A percentile compares a stretch with the other conserved stretches of the same genome.
phyloP scores from a whole-genome alignment of 768 basidiomycete species.

The Kwoniella sp. region DNA sequence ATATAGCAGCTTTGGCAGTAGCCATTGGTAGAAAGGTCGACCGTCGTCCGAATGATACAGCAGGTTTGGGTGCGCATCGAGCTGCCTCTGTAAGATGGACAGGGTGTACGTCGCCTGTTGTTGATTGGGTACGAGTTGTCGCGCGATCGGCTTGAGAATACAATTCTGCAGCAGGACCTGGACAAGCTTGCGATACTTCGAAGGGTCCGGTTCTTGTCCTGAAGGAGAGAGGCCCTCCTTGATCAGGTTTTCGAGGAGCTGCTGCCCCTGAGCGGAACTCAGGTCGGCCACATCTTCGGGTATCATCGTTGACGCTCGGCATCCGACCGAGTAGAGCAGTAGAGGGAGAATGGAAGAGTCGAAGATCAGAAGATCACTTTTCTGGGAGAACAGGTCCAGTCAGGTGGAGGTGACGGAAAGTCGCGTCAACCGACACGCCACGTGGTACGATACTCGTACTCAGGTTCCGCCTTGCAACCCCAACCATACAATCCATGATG shows the following conservation, averaged over 20 bases:
- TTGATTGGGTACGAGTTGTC: background rate
- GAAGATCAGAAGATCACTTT: too few relatives aligned
- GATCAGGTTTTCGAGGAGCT: slow-evolving; percentile 35
- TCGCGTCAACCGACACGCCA: too few relatives aligned
- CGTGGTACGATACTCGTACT: too few relatives aligned
- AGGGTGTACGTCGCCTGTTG: slow-evolving; percentile 29
- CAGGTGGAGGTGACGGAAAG: too few relatives aligned
- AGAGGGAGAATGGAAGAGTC: too few relatives aligned
- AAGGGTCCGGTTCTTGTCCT: slow-evolving; percentile 15
- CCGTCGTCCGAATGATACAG: background rate
- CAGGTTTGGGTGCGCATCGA: slow-evolving; percentile 26
- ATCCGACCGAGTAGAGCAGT: too few relatives aligned
- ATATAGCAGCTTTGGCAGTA: slow-evolving; percentile 31
- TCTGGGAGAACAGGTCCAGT: too few relatives aligned
- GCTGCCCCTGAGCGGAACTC: slow-evolving; percentile 8
- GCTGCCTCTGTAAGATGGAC: slow-evolving; percentile 27
- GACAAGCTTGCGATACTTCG: slow-evolving; percentile 28
- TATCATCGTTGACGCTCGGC: too few relatives aligned
- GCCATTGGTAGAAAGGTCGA: slow-evolving; percentile 39
- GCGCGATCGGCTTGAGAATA: slow-evolving; percentile 21
- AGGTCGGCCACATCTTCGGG: slow-evolving; percentile 6
- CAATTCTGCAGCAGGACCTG: slow-evolving; percentile 36
- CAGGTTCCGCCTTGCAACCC: too few relatives aligned
- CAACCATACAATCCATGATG: too few relatives aligned
- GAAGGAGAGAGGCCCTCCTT: slow-evolving; percentile 30